A percentile compares a stretch with the other conserved stretches of the same genome.
Evolutionary conservation across 805 yeast genomes (phyloP).

Genomic region (Brettanomyces custersianus): DNA sequence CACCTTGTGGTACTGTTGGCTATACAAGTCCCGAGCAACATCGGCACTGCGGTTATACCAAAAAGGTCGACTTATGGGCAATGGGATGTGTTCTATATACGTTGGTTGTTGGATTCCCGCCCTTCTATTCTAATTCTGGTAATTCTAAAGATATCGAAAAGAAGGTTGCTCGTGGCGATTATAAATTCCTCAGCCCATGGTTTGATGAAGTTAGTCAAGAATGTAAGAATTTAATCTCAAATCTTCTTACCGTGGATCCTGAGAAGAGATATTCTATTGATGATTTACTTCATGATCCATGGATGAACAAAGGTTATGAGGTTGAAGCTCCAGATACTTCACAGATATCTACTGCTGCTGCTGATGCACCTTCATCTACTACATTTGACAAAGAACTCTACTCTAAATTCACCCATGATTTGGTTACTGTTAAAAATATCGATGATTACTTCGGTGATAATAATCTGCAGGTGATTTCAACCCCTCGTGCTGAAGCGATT

Average conservation of each 20-base stretch:
- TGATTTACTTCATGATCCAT: conserved; percentile 61
- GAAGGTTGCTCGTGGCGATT: conserved; percentile 66
- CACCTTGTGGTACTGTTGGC: conserved; percentile 73
- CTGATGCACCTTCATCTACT: conserved; percentile 22
- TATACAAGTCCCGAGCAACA: conserved; percentile 71
- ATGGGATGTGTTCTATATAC: conserved; percentile 65
- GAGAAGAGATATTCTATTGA: conserved; percentile 57
- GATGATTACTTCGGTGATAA: conserved; percentile 12
- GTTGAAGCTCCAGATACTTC: conserved; percentile 2
- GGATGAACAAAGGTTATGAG: conserved; percentile 36
- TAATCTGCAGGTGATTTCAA: conserved; percentile 11
- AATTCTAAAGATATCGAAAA: conserved; percentile 52
- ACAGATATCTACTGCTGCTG: conserved; percentile 14
- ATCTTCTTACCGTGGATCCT: conserved; percentile 64
- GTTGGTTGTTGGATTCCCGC: conserved; percentile 65
- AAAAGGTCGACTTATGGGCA: conserved; percentile 68
- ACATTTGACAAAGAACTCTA: conserved; percentile 21
- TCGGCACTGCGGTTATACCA: conserved; percentile 48
- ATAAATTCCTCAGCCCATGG: conserved; percentile 74
- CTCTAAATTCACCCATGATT: conserved; percentile 19
- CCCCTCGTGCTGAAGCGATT: conserved; percentile 32
- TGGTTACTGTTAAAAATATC: conserved; percentile 15
- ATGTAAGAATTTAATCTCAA: conserved; percentile 60
- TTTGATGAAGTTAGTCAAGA: conserved; percentile 75
- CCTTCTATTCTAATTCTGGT: conserved; percentile 56